Evolutionary conservation across 176 grass and related monocot genomes (phyloP).

Genomic region (Musa beccarii): DNA sequence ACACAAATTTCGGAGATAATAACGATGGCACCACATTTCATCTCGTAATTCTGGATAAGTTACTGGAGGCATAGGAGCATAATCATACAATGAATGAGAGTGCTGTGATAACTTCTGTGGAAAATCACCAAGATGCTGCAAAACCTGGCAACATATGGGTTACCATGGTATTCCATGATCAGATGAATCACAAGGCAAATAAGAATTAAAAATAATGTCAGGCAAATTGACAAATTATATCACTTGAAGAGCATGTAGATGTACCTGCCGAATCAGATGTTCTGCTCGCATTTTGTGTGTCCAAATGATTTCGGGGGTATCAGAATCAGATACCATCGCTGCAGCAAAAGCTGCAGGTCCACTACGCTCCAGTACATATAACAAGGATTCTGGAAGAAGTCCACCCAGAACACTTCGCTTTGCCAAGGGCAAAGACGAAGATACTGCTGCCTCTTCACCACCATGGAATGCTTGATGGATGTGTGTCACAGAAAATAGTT

Average conservation of each 20-base stretch:
- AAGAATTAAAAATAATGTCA: background rate
- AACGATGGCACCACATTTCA: constrained; percentile 99
- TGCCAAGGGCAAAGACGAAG: constrained; percentile 83
- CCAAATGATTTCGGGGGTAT: constrained; percentile 99
- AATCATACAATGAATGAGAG: constrained; percentile 96
- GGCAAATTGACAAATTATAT: background rate
- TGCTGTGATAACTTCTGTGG: constrained; percentile 94
- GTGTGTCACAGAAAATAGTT: constrained; percentile 81
- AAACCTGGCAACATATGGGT: constrained; percentile 52
- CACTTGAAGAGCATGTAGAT: background rate
- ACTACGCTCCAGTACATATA: constrained; percentile 93
- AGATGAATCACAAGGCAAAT: background rate
- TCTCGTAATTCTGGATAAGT: constrained; percentile 93
- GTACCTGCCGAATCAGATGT: constrained; percentile 89
- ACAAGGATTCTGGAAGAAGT: constrained; percentile 82
- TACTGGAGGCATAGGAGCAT: constrained; percentile 98
- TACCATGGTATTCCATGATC: constrained; percentile 15
- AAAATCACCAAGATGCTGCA: constrained; percentile 96
- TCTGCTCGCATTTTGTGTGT: constrained; percentile 99
- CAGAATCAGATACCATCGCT: constrained; percentile 98
- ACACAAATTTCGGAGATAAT: constrained; percentile 93
- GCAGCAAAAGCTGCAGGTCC: constrained; percentile 73
- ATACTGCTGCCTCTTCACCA: constrained; percentile 96
- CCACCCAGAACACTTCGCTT: constrained; percentile 92
- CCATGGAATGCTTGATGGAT: constrained; percentile 98